These are phyloP conservation scores for Populus simonii DNA, from an alignment of 345 rosid genomes.

Conservation along the genomic window DNA sequence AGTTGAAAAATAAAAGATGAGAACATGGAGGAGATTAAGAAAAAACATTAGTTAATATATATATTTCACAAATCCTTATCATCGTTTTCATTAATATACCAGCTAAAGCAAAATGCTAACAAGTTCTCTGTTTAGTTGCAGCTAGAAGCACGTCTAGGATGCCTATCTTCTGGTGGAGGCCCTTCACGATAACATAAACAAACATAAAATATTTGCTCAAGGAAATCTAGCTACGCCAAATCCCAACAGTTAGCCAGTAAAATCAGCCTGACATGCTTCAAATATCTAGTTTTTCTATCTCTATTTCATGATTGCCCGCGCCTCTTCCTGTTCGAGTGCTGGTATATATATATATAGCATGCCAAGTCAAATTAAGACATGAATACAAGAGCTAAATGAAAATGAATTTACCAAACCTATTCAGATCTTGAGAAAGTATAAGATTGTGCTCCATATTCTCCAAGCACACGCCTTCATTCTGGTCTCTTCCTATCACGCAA, in stretches of 20 bases:
- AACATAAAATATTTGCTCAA: too few relatives aligned
- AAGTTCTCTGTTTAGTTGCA: neutral
- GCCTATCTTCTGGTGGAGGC: neutral
- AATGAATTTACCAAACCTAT: slow-evolving; percentile 15
- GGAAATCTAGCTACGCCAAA: neutral
- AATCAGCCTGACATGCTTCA: slow-evolving; percentile 9
- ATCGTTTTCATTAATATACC: neutral
- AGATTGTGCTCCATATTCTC: slow-evolving; percentile 25
- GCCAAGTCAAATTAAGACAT: neutral
- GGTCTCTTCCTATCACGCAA: slow-evolving; percentile 25
- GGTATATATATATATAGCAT: neutral
- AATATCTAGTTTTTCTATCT: slow-evolving; percentile 15
- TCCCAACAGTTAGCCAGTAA: neutral
- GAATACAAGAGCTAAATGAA: neutral
- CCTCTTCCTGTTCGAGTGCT: slow-evolving; percentile 16
- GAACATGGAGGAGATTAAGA: too few relatives aligned
- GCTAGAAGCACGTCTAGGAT: neutral
- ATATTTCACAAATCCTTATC: neutral
- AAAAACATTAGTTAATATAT: neutral
- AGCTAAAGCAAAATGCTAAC: neutral
- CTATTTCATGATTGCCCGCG: neutral
- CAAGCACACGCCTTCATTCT: slow-evolving; percentile 15
- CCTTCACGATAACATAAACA: neutral
- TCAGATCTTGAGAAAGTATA: slow-evolving; percentile 12
- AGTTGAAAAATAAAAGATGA: too few relatives aligned